Percentiles rank a stretch among this genome's conserved stretches.
These are phyloP conservation scores for Graphilbum fragrans DNA, from an alignment of 2,329 filamentous ascomycete species.

Conservation along the genomic window DNA sequence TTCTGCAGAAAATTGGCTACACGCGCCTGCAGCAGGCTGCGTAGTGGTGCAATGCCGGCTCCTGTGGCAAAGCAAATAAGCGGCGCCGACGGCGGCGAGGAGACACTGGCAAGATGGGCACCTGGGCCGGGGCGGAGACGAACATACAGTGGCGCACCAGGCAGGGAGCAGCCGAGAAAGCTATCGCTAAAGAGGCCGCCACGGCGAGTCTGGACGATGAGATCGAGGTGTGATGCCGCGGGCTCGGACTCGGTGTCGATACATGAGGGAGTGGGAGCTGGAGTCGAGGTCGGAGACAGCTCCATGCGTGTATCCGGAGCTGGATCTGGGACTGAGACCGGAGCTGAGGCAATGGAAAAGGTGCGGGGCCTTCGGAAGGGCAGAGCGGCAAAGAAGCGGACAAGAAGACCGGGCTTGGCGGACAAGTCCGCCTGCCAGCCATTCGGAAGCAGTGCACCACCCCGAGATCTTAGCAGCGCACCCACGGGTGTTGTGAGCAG, in stretches of 20 bases:
- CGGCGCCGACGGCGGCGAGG: neutral
- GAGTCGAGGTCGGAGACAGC: neutral
- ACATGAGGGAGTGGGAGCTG: neutral
- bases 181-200: slow-evolving; percentile 3
- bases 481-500: neutral
- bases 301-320: too few species aligned
- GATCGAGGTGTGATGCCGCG: too few species aligned
- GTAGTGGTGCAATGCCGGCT: slow-evolving; percentile 1
- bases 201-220: neutral
- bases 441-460: neutral
- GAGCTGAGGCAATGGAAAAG: neutral
- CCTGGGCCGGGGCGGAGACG: neutral
- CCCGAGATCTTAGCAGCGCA: neutral
- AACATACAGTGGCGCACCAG: neutral
- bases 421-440: neutral
- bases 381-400: neutral
- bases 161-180: neutral
- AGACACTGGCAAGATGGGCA: neutral
- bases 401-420: neutral
- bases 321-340: too few species aligned
- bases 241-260: too few species aligned
- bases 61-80: slow-evolving; percentile 2
- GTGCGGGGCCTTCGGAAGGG: neutral
- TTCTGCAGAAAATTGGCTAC: too few species aligned
- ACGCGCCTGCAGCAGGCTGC: slow-evolving; percentile 4